Base-by-base conservation (phyloP, 768 basidiomycete species). In the Austroboletus eburneus region DNA sequence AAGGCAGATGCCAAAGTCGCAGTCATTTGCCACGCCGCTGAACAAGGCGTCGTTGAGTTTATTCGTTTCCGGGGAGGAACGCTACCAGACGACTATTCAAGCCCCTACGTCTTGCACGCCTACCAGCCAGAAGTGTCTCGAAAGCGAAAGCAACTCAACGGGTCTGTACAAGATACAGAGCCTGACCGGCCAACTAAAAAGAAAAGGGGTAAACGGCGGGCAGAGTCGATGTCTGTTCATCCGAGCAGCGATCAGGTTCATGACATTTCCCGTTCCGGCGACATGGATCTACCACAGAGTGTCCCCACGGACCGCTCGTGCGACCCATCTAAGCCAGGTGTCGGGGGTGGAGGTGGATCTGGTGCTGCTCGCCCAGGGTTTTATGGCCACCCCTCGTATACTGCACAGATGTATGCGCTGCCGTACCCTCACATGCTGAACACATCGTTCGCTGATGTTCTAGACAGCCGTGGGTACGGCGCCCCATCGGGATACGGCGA, bases 1-100 rank as follows among this genome's bases (percentile, higher is more conserved):
- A 81, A 80, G 54, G 68, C 69, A 14, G 85, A 87, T 50, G 85
- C 85, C 5, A 83, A 76, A 59, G 66, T 72, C 14, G 83, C 79
- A 13, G 83, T 77, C 10, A 66, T 74, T 1, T 71, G 69, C 44
- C 62, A 64, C 3, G 85, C 83, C 3, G 76, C 73, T 14, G 68
- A 79, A 50, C 62, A 74, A 50, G 83, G 85, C 9, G 68, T 71
- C 16, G 59, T 86, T 34, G 82, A 86, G 49, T 73, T 82, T 37
- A 58, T 86, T 20, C 75, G 77, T n/a, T 81, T 78, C 56, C 69
- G 62, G 21, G 80, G 80, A 21, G 52, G 58, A 32, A 59, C 63
- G 1, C 59, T 69, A 10, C 75, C 78, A 1, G 55, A 65, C 21
- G 73, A 66, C 13, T 76, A 80, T 48, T 53, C 55, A 20, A 68